Conservation (phyloP, 116 monocot genomes). For the Iris pallida region DNA sequence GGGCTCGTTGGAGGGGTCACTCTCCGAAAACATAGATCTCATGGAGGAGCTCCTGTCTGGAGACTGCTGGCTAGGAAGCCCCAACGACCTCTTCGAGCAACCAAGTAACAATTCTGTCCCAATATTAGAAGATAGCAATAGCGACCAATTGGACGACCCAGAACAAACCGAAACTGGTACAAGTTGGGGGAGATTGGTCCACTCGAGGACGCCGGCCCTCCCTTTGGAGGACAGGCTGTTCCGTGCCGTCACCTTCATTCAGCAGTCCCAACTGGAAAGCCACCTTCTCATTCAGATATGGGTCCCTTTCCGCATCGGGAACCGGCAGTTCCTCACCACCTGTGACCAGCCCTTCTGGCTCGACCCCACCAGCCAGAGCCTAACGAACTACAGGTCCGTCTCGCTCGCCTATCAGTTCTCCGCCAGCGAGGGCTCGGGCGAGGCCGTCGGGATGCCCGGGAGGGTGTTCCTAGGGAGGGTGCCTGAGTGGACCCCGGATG, state of each 20-base stretch:
- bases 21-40: constrained; percentile 22
- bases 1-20: not conserved
- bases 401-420: constrained; percentile 57
- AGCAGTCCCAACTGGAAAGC: constrained; percentile 28
- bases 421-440: constrained; percentile 45
- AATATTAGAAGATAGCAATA: not conserved
- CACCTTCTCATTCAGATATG: constrained; percentile 73
- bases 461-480: constrained; percentile 68
- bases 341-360: constrained; percentile 62
- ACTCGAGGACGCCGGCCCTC: not conserved
- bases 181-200: constrained; percentile 9
- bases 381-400: constrained; percentile 51
- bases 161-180: not conserved
- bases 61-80: constrained; percentile 7
- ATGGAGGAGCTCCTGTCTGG: constrained; percentile 32
- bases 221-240: constrained; percentile 44
- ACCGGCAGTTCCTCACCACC: constrained; percentile 55
- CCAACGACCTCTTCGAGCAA: constrained; percentile 13
- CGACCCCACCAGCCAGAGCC: constrained; percentile 33
- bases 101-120: not conserved
- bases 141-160: constrained; percentile 6
- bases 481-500: constrained; percentile 97
- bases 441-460: constrained; percentile 65
- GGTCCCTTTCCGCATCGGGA: constrained; percentile 46
- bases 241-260: constrained; percentile 49